These are phyloP conservation scores for Echria macrotheca DNA, from an alignment of 495 filamentous ascomycete genomes.

Conservation along the genomic window DNA sequence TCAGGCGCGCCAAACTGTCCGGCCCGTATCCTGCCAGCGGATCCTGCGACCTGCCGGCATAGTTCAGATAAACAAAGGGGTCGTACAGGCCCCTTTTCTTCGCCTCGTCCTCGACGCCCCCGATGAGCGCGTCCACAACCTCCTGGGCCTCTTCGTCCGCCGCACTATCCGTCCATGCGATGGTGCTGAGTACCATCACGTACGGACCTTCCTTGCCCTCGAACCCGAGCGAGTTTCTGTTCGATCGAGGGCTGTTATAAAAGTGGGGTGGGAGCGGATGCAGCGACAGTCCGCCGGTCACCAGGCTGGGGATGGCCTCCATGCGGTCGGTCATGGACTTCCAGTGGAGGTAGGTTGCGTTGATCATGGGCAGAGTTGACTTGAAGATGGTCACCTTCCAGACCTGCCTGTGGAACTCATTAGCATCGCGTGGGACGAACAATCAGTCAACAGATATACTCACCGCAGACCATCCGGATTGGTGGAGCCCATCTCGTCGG, in stretches of 20 bases:
- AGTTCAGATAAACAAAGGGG: background rate
- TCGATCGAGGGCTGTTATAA: slow-evolving; percentile 1
- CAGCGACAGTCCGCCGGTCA: slow-evolving; percentile 28
- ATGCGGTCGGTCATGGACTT: slow-evolving; percentile 1
- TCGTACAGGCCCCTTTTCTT: background rate
- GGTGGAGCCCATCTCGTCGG: background rate
- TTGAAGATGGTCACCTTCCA: slow-evolving; percentile 15
- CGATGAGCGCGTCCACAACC: background rate
- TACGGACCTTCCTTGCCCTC: background rate
- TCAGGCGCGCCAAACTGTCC: too few species aligned
- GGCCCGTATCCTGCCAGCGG: background rate
- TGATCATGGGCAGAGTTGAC: slow-evolving; percentile 13
- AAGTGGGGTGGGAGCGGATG: slow-evolving; percentile 44
- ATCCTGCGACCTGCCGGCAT: background rate
- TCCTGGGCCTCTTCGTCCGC: background rate
- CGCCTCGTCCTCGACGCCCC: background rate
- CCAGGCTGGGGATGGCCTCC: slow-evolving; percentile 12
- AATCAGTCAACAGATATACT: background rate
- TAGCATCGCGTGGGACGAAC: background rate
- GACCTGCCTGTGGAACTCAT: slow-evolving; percentile 6
- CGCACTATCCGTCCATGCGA: too few species aligned
- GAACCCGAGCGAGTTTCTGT: slow-evolving; percentile 2
- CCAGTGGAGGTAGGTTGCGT: background rate
- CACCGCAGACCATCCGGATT: background rate
- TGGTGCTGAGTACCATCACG: too few species aligned